Base-by-base conservation (phyloP, 2,329 filamentous ascomycete species). In the Colletotrichum sp. region DNA sequence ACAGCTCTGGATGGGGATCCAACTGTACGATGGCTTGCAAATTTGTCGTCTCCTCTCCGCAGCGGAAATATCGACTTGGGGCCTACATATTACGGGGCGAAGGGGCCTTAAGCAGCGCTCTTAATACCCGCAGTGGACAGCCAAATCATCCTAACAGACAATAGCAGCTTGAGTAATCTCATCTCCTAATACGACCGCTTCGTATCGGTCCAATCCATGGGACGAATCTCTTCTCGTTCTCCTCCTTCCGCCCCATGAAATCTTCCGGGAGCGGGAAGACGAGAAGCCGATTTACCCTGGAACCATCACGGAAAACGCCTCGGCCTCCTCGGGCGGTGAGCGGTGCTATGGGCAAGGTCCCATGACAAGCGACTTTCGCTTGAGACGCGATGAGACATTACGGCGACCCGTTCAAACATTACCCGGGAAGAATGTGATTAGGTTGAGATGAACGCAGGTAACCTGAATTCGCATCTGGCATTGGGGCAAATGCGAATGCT, bases 341-440 rank as follows among this genome's bases (percentile, higher is more conserved):
- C 2, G 44, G n/a, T 22, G 44, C 44, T 60, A 60, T 28, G 15
- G 16, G 16, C 57, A 60, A 28, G 57, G 57, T 10, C 30, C 44
- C 15, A 16, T 57, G 30, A 59, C 30, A 68, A 59, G 22, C 48
- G 22, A 39, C 34, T 28, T 22, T 22, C 28, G 66, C 66, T 68
- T 44, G 15, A n/a, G 66, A 60, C 22, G 52, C 18, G 24, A 44
- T 44, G 66, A 60, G 52, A 68, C 66, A 13, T 60, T 24, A 28
- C 16, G 9, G 12, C 48, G 44, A 55, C 13, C 36, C 63, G 16
- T 48, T 36, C 65, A 55, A 68, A 60, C 52, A 68, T 3, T 10
- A 10, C 16, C 52, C n/a, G 22, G 48, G 28, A 18, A 39, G 28
- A 13, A 39, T 1, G 12, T 64, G 22, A 44, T 28, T 26, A 52